Percentiles rank a stretch among this genome's conserved stretches.
These are phyloP conservation scores for Rhypophila decipiens DNA, from an alignment of 495 filamentous ascomycete genomes.

Conservation along the genomic window DNA sequence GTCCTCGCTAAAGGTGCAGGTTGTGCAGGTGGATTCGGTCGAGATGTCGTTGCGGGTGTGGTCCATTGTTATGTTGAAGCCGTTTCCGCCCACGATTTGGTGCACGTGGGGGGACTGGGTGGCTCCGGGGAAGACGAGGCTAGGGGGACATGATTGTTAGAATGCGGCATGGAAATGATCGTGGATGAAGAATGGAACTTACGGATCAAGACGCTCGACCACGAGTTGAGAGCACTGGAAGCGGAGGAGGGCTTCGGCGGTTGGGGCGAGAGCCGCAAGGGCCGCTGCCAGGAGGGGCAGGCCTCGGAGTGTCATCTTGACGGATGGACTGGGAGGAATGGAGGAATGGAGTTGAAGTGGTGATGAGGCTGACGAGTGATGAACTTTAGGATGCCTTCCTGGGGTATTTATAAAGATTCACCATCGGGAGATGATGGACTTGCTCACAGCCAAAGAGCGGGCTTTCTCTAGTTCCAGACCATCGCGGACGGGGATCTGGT, in stretches of 20 bases:
- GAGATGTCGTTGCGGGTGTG: slow-evolving; percentile 6
- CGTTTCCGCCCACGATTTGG: slow-evolving; percentile 24
- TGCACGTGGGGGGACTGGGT: slow-evolving; percentile 19
- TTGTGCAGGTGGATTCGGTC: slow-evolving; percentile 26
- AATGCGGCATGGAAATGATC: background rate
- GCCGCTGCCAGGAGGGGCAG: background rate
- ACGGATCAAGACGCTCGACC: slow-evolving; percentile 1
- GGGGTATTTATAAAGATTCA: background rate
- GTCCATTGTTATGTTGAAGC: slow-evolving; percentile 30
- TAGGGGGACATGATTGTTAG: background rate
- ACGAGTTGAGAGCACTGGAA: background rate
- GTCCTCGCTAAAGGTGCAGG: slow-evolving; percentile 31
- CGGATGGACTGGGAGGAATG: background rate
- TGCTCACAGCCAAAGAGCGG: too few species aligned
- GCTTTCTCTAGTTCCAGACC: too few species aligned
- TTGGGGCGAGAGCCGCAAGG: background rate
- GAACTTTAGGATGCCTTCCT: too few species aligned
- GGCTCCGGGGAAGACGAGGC: slow-evolving; percentile 18
- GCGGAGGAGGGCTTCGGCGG: background rate
- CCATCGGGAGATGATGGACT: background rate
- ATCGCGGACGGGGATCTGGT: too few species aligned
- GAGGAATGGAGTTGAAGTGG: background rate
- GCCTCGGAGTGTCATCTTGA: background rate
- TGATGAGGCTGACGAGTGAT: too few species aligned
- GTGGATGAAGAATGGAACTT: background rate